Conservation (phyloP, 1,284 basidiomycete species). For the Tremellales sp. region DNA sequence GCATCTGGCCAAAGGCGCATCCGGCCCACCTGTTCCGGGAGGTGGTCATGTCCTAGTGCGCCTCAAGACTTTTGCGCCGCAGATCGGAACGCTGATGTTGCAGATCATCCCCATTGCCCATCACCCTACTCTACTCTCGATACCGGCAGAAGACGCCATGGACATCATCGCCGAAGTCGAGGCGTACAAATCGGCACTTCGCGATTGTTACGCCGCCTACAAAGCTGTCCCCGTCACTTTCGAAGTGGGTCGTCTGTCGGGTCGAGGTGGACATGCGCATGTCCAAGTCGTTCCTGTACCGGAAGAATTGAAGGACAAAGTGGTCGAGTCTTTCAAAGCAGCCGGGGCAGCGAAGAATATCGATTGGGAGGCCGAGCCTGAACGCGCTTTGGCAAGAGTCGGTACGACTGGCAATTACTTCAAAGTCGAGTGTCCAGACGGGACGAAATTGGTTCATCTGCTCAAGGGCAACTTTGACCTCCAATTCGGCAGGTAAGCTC, state of each 20-base stretch:
- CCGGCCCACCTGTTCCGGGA: constrained; percentile 65
- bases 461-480: constrained; percentile 79
- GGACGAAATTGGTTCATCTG: constrained; percentile 76
- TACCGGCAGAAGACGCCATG: constrained; percentile 69
- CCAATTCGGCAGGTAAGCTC: constrained; percentile 81
- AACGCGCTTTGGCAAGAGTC: constrained; percentile 57
- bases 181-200: constrained; percentile 72
- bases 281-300: constrained; percentile 83
- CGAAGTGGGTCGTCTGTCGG: constrained; percentile 76
- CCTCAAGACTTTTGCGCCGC: background rate
- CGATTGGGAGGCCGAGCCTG: constrained; percentile 60
- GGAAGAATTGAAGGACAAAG: constrained; percentile 55
- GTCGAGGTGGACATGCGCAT: constrained; percentile 90
- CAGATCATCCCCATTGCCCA: constrained; percentile 73
- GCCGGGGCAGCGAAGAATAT: constrained; percentile 65
- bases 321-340: constrained; percentile 65
- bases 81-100: background rate
- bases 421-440: constrained; percentile 81
- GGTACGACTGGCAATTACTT: constrained; percentile 67
- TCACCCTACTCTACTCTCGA: constrained; percentile 60
- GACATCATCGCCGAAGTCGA: constrained; percentile 77
- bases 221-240: constrained; percentile 69
- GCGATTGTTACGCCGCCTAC: constrained; percentile 66
- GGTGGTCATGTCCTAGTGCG: constrained; percentile 79
- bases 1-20: constrained; percentile 45